Evolutionary conservation across 805 yeast genomes (phyloP).

Genomic region (Spathaspora girioi): DNA sequence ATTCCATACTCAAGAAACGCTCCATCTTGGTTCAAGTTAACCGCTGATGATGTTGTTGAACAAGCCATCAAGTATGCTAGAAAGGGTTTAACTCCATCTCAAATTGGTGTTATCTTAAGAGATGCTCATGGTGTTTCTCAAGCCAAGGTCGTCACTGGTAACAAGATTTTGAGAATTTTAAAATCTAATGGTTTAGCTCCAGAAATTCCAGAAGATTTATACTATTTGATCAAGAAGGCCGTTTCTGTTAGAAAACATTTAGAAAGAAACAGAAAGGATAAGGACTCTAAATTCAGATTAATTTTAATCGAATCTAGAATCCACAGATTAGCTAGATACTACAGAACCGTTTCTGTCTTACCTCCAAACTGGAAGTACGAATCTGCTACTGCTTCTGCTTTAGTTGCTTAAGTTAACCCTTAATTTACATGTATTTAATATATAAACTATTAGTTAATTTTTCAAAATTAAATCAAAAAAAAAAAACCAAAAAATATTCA

Average conservation of each 20-base stretch:
- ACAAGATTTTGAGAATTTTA: conserved; percentile 98
- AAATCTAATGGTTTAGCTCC: conserved; percentile 99
- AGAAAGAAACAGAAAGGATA: conserved; percentile 99
- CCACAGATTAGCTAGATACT: conserved; percentile 99
- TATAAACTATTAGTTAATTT: background rate
- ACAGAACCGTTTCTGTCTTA: conserved; percentile 98
- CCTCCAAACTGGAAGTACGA: conserved; percentile 99
- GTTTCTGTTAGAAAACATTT: conserved; percentile 99
- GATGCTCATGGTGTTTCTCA: conserved; percentile 99
- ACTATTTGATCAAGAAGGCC: conserved; percentile 99
- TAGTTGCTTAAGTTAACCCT: conserved; percentile 84
- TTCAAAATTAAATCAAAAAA: background rate
- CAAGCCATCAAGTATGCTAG: conserved; percentile 99
- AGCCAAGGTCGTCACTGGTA: conserved; percentile 95
- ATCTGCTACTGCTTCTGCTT: conserved; percentile 99
- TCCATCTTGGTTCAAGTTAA: conserved; percentile 99
- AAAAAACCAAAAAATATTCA: background rate
- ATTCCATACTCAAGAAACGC: conserved; percentile 98
- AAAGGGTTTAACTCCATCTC: conserved; percentile 99
- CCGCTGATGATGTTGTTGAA: conserved; percentile 94
- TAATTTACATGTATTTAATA: background rate
- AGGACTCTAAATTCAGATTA: conserved; percentile 99
- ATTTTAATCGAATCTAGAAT: conserved; percentile 99
- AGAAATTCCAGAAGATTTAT: conserved; percentile 99
- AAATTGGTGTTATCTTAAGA: conserved; percentile 98